Evolutionary conservation across 106 monocot genomes (phyloP).

Genomic region (Dendrobium officinale): DNA sequence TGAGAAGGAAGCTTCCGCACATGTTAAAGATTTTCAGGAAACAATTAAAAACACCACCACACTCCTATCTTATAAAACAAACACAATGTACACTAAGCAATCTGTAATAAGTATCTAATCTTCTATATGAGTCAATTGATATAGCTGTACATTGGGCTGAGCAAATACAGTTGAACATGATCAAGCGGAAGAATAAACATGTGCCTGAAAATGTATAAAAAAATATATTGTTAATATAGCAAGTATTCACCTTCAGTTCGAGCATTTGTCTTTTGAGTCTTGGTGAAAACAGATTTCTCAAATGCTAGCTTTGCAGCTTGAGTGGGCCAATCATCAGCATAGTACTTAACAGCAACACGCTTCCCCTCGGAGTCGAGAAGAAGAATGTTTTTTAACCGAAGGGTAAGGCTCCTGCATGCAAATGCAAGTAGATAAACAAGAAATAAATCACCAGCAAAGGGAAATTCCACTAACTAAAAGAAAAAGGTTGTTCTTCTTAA

Average conservation of each 20-base stretch:
- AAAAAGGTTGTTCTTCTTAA: too few relatives aligned
- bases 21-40: too few relatives aligned
- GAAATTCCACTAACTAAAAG: neutral
- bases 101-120: too few relatives aligned
- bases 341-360: slow-evolving; percentile 25
- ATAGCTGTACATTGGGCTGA: too few relatives aligned
- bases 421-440: neutral
- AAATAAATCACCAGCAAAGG: neutral
- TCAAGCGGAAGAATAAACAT: too few relatives aligned
- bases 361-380: slow-evolving; percentile 26
- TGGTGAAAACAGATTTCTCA: slow-evolving; percentile 22
- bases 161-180: too few relatives aligned
- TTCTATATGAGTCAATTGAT: too few relatives aligned
- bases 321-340: slow-evolving; percentile 23
- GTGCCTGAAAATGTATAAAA: neutral
- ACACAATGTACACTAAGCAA: too few relatives aligned
- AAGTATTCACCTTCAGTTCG: slow-evolving; percentile 17
- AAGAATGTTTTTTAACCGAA: slow-evolving; percentile 25
- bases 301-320: slow-evolving; percentile 21
- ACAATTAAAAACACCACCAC: too few relatives aligned
- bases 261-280: slow-evolving; percentile 25
- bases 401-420: slow-evolving; percentile 15
- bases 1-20: too few relatives aligned
- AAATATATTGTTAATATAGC: neutral
- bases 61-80: too few relatives aligned